Base-by-base conservation (phyloP, 2,329 filamentous ascomycete genomes). In the Talaromyces sp. region DNA sequence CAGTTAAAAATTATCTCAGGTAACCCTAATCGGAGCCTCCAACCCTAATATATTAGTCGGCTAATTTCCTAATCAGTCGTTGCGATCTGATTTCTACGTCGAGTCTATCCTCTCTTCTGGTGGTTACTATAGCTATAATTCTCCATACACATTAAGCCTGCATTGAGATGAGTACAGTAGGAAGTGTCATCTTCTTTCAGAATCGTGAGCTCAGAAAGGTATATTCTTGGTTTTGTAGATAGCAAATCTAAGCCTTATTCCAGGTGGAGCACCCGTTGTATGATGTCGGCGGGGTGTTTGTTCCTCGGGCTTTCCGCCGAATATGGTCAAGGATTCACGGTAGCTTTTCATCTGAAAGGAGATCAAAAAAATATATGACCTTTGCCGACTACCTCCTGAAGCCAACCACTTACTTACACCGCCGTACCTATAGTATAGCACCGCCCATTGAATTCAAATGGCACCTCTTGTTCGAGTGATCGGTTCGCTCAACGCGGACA, bases 401-500 rank as follows among this genome's bases (percentile, higher is more conserved):
- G 45, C 1, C 8, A 14, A 56, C 6, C 16, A 24, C 52, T 39
- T 37, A n/a, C 33, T 24, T 3, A 5, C 9, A 16, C 19, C 31
- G 37, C n/a, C 3, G 27, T 22, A 35, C 11, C n/a, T 35, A 35
- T 31, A 14, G 22, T 22, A 37, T 3, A 35, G 1, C 31, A 58
- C 22, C 27, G n/a, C 4, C 33, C 22, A 3, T 31, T 58, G 0
- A 54, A 10, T 11, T 16, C 57, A 33, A 47, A 81, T 81, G 79
- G 69, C 76, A 22, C 77, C 82, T 31, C 74, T 81, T 58, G 95
- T 98, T 76, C 89, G 90, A 68, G 86, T 97, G 68, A 88, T 98
- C 70, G 94, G 94, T 71, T 98, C 94, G 39, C 88, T 99, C 67
- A 98, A 98, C 80, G 91, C 92, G 75, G 94, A 99, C 81, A 88